Conservation (phyloP, 1,139 yeast species). For the Arxiozyma slooffiae region DNA sequence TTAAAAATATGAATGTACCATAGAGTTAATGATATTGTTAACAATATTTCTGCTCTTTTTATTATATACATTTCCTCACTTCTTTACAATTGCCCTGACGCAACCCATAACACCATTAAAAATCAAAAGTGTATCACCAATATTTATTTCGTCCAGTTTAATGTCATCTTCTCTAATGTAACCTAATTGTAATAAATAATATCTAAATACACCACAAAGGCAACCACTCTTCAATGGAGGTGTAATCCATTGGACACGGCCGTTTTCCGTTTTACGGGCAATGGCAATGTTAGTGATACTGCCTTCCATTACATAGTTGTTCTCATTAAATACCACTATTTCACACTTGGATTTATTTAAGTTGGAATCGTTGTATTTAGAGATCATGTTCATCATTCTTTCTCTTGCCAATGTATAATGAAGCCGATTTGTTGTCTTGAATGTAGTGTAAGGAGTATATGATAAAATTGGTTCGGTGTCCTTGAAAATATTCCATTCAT, state of each 20-base stretch:
- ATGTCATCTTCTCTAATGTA: constrained; percentile 49
- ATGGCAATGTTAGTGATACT: constrained; percentile 77
- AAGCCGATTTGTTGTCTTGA: constrained; percentile 71
- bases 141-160: constrained; percentile 35
- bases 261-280: constrained; percentile 26
- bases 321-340: constrained; percentile 57
- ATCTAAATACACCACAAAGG: constrained; percentile 74
- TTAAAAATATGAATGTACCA: not conserved
- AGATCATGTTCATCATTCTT: constrained; percentile 29
- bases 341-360: constrained; percentile 41
- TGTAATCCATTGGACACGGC: constrained; percentile 52
- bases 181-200: constrained; percentile 47
- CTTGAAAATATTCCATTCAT: constrained; percentile 50
- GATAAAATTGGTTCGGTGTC: constrained; percentile 43
- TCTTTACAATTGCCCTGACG: constrained; percentile 45
- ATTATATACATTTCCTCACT: not conserved
- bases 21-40: not conserved
- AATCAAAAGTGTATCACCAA: constrained; percentile 59
- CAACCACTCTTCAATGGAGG: constrained; percentile 74
- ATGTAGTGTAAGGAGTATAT: constrained; percentile 71
- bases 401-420: constrained; percentile 56
- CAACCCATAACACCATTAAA: constrained; percentile 84
- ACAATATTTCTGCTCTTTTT: not conserved
- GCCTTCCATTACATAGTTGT: constrained; percentile 66
- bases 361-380: constrained; percentile 31